Base-by-base conservation (phyloP, 371 early-diverging fungal genomes). In the Smittium mucronatum region DNA sequence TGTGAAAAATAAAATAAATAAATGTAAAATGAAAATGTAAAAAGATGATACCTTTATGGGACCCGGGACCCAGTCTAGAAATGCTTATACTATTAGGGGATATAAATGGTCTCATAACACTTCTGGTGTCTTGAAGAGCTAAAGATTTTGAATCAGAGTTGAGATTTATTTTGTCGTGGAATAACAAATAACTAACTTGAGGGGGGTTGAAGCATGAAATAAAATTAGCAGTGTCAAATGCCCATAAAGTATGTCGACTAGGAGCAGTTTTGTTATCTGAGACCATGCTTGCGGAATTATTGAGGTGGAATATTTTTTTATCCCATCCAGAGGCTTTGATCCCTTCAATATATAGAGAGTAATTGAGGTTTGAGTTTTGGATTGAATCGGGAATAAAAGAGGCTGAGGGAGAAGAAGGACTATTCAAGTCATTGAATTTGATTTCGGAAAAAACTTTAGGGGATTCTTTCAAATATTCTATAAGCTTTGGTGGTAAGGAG, bases 121-220 rank as follows among this genome's bases (percentile, higher is more conserved):
- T n/a, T 65, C 65, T 65, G 36, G 34, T 33, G 34, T 65, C 65
- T 31, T 17, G n/a, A 5, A n/a, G 32, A n/a, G 65, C 65, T 34
- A 31, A n/a, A 32, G n/a, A n/a, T 33, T 65, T 65, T 5, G 32
- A 34, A 32, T 65, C 34, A n/a, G 26, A 32, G n/a, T 36, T n/a
- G 5, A 65, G n/a, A 5, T n/a, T 36, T 34, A 33, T 2, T 36
- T 21, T 31, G 2, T 5, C 2, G 34, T n/a, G 34, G 34, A 11
- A 11, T 31, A 65, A 32, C 11, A 65, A n/a, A n/a, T 65, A 65
- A 8, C 11, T 11, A 32, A 32, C n/a, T 36, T 65, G 65, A n/a
- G 65, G 31, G n/a, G 34, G 11, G 34, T 33, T 65, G 36, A 65
- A 65, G 34, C 34, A 25, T 11, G 32, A n/a, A 2, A 8, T 11